These are phyloP conservation scores for Triadica sebifera DNA, from an alignment of 345 rosid species.

Conservation along the genomic window DNA sequence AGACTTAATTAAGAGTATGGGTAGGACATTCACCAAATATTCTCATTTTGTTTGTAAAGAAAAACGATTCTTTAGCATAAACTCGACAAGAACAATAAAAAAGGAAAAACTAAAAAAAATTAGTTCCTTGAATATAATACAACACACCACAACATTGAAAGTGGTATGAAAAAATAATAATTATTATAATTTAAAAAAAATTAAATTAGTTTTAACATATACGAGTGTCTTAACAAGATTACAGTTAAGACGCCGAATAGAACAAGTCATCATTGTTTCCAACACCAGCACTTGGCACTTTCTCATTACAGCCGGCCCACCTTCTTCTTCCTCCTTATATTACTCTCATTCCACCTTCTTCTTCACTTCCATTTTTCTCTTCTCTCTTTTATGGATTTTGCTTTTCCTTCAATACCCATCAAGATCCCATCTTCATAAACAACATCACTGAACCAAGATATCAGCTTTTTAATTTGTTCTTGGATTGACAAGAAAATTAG, in stretches of 20 bases:
- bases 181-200: background rate
- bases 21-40: no score
- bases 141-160: conserved; percentile 13
- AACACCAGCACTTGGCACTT: conserved; percentile 45
- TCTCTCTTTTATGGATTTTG: background rate
- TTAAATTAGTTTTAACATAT: background rate
- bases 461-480: no score
- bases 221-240: background rate
- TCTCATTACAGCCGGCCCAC: conserved; percentile 42
- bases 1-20: no score
- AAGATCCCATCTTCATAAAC: no score
- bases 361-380: background rate
- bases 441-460: no score
- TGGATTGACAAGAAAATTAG: no score
- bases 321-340: conserved; percentile 15
- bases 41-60: no score
- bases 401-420: background rate
- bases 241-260: conserved; percentile 37
- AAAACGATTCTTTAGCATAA: background rate
- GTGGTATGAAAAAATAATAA: conserved; percentile 12
- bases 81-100: conserved; percentile 12
- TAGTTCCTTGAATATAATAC: background rate
- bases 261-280: conserved; percentile 48
- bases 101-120: background rate
- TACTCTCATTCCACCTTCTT: background rate